Percentiles rank a stretch among this genome's conserved stretches.
Conservation (phyloP, 192 early-diverging fungal genomes). For the Coemansia sp. region DNA sequence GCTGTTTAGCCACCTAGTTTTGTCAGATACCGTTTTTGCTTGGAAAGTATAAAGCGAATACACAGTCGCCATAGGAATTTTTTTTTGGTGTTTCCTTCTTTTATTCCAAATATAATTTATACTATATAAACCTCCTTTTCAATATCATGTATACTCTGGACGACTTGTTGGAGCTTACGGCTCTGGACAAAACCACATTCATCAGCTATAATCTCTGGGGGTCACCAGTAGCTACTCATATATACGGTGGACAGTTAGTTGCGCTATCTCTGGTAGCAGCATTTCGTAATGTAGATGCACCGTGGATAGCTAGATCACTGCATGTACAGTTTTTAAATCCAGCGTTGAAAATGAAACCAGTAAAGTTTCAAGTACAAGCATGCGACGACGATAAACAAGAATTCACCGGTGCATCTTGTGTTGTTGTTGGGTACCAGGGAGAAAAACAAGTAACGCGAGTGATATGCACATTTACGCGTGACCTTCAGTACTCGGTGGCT, state of each 20-base stretch:
- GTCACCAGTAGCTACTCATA: conserved; percentile 1
- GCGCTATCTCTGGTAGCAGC: conserved; percentile 16
- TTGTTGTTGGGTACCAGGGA: background rate
- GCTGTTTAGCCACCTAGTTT: too few species aligned
- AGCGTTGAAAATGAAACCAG: conserved; percentile 2
- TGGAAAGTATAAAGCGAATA: too few species aligned
- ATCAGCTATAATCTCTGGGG: conserved; percentile 8
- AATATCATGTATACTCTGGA: conserved; percentile 5
- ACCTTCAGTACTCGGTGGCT: background rate
- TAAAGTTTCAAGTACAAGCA: conserved; percentile 7
- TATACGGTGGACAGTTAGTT: conserved; percentile 25
- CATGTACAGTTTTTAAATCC: conserved; percentile 21
- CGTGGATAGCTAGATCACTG: conserved; percentile 19
- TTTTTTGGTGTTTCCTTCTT: background rate
- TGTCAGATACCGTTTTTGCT: too few species aligned
- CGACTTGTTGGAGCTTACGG: conserved; percentile 13
- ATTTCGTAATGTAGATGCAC: conserved; percentile 11
- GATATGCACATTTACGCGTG: background rate
- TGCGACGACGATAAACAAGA: too few species aligned
- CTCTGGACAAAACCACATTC: background rate
- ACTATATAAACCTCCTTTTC: too few species aligned
- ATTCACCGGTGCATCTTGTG: background rate
- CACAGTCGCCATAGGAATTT: background rate
- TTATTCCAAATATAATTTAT: background rate
- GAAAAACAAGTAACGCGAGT: background rate